A percentile compares a stretch with the other conserved stretches of the same genome.
Conservation (phyloP, 352 stramenopile genomes). For the Phytophthora multivora region DNA sequence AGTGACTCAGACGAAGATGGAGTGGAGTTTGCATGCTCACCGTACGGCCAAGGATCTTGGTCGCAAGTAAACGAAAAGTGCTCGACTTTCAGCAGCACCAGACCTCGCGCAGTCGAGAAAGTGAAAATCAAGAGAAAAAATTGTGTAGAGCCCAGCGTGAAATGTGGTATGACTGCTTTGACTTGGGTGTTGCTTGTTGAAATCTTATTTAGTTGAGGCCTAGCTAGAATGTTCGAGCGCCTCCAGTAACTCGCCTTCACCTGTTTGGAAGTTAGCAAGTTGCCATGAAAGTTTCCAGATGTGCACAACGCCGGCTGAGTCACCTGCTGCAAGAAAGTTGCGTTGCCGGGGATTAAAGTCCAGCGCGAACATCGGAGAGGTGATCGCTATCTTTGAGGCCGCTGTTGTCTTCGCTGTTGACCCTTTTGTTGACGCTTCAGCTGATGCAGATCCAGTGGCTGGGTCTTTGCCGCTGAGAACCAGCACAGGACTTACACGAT, state of each 20-base stretch:
- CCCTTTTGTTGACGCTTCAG: constrained; percentile 3
- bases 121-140: constrained; percentile 12
- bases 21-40: constrained; percentile 86
- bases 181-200: not conserved
- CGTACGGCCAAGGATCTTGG: constrained; percentile 79
- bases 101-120: constrained; percentile 6
- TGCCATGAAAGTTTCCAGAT: constrained; percentile 88
- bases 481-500: constrained; percentile 49
- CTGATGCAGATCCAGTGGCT: constrained; percentile 6
- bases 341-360: constrained; percentile 86
- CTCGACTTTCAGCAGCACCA: not conserved
- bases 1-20: constrained; percentile 91
- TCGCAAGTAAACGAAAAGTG: constrained; percentile 50
- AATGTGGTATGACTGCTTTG: constrained; percentile 9
- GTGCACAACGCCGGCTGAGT: constrained; percentile 64
- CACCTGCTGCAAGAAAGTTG: constrained; percentile 82
- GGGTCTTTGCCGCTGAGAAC: constrained; percentile 50
- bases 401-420: constrained; percentile 2
- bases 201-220: constrained; percentile 8
- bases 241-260: constrained; percentile 66
- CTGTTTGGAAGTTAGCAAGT: constrained; percentile 78
- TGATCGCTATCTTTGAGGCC: constrained; percentile 17
- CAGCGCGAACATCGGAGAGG: constrained; percentile 56
- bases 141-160: constrained; percentile 18
- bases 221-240: constrained; percentile 32